Evolutionary conservation across 2,329 filamentous ascomycete species (phyloP).

Genomic region (Tolypocladium inflatum): DNA sequence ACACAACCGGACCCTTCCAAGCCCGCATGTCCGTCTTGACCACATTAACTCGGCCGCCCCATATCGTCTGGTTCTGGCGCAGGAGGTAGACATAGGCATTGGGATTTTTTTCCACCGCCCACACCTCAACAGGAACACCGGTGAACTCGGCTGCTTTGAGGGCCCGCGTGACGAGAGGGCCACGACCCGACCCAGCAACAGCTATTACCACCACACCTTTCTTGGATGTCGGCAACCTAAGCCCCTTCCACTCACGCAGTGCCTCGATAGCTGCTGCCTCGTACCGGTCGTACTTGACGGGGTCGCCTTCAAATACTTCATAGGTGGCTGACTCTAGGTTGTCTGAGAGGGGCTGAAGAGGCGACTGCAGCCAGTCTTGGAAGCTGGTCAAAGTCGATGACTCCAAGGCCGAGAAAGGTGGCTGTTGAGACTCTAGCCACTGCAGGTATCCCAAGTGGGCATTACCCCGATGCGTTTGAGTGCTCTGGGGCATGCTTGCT

Average conservation of each 20-base stretch:
- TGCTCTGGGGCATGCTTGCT: slow-evolving; percentile 12
- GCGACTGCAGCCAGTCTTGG: slow-evolving; percentile 95
- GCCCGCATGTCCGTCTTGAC: slow-evolving; percentile 96
- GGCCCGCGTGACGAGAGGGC: slow-evolving; percentile 81
- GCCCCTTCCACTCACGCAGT: slow-evolving; percentile 65
- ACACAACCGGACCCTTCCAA: slow-evolving; percentile 72
- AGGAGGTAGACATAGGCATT: slow-evolving; percentile 93
- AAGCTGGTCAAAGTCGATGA: slow-evolving; percentile 43
- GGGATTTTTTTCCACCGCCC: slow-evolving; percentile 95
- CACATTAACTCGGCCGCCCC: slow-evolving; percentile 72
- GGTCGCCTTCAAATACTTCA: slow-evolving; percentile 96
- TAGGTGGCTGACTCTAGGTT: slow-evolving; percentile 97
- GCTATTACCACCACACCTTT: slow-evolving; percentile 72
- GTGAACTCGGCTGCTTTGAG: slow-evolving; percentile 69
- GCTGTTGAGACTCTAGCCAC: slow-evolving; percentile 76
- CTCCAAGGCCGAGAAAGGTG: slow-evolving; percentile 44
- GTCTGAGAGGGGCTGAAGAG: slow-evolving; percentile 87
- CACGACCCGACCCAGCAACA: slow-evolving; percentile 87
- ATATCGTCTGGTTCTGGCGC: slow-evolving; percentile 73
- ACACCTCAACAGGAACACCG: slow-evolving; percentile 72
- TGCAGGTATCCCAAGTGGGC: slow-evolving; percentile 69
- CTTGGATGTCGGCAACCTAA: slow-evolving; percentile 62
- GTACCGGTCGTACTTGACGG: slow-evolving; percentile 96
- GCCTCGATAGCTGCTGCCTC: slow-evolving; percentile 76
- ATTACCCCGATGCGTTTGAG: slow-evolving; percentile 20